These are phyloP conservation scores for Lichtheimia corymbifera DNA, from an alignment of 371 early-diverging fungal genomes.

Conservation along the genomic window DNA sequence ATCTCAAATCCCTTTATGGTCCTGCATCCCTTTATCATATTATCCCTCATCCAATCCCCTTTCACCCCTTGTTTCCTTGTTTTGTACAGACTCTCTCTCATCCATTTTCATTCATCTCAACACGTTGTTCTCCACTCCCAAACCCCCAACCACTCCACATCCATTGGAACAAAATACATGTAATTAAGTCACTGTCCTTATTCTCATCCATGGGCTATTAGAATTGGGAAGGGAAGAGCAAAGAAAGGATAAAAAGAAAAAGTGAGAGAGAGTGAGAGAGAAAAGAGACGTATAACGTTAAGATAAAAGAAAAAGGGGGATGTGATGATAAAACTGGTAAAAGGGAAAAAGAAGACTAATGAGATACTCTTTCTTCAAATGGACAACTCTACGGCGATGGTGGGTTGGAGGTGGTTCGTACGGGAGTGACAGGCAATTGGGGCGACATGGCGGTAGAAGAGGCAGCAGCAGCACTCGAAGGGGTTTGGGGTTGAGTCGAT, in stretches of 20 bases:
- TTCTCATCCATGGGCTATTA: neutral
- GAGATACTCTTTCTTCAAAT: neutral
- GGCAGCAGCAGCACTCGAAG: slow-evolving; percentile 15
- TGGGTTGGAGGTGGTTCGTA: slow-evolving; percentile 18
- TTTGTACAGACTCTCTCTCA: slow-evolving; percentile 5
- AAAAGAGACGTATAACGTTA: neutral
- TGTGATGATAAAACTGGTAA: no score
- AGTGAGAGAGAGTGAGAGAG: neutral
- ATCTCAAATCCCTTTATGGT: neutral
- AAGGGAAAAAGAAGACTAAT: neutral
- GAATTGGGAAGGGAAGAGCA: neutral
- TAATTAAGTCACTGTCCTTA: slow-evolving; percentile 8
- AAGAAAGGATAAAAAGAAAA: neutral
- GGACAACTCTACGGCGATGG: slow-evolving; percentile 9
- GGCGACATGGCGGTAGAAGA: slow-evolving; percentile 7
- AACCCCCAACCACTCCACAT: no score
- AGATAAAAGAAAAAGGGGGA: neutral
- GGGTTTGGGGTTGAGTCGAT: slow-evolving; percentile 30
- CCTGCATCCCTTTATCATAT: neutral
- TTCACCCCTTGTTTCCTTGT: neutral
- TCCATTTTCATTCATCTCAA: neutral
- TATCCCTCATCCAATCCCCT: neutral
- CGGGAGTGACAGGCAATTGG: slow-evolving; percentile 11
- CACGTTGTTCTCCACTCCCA: no score
- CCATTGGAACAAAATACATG: neutral